Evolutionary conservation across 345 rosid genomes (phyloP).

Genomic region (Laguncularia racemosa): DNA sequence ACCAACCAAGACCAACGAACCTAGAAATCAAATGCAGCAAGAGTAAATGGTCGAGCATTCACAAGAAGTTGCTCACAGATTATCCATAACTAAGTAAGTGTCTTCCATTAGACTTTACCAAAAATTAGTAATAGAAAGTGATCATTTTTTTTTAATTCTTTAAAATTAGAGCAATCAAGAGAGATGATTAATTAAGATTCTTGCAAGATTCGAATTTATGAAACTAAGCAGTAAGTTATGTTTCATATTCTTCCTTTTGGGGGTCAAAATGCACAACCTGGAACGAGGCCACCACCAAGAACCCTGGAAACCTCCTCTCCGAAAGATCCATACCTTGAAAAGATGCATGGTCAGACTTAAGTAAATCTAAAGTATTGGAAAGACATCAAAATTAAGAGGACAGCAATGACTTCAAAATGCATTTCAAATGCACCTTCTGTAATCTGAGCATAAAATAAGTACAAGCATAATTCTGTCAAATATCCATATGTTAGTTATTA

Average conservation of each 20-base stretch:
- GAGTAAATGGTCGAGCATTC: background rate
- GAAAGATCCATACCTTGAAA: slow-evolving; percentile 58
- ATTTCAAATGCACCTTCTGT: no score
- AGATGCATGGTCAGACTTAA: slow-evolving; percentile 2
- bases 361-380: background rate
- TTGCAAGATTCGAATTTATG: slow-evolving; percentile 1
- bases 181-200: background rate
- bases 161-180: no score
- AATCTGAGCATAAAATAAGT: no score
- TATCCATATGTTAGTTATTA: no score
- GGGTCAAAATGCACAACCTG: slow-evolving; percentile 39
- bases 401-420: no score
- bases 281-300: slow-evolving; percentile 96
- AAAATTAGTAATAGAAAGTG: no score
- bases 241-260: no score
- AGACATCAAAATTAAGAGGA: background rate
- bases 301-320: slow-evolving; percentile 85
- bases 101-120: no score
- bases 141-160: no score
- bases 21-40: slow-evolving; percentile 23
- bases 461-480: no score
- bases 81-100: no score
- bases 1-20: slow-evolving; percentile 81
- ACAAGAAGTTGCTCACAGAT: background rate
- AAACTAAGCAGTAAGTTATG: background rate